Conservation (phyloP, 805 yeast genomes). For the Wickerhamomyces bovis region DNA sequence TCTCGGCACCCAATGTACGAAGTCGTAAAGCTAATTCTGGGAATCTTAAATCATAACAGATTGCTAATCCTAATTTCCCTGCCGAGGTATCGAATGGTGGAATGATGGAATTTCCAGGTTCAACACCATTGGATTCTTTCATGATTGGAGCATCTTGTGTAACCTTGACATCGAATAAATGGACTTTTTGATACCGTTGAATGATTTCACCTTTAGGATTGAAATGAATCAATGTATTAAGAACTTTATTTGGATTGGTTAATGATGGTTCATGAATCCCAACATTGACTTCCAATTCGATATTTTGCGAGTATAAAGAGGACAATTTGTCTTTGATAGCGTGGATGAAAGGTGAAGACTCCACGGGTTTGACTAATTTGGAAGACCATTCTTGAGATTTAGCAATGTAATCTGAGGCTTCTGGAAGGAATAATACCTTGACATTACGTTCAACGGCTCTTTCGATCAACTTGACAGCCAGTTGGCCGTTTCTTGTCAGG, state of each 20-base stretch:
- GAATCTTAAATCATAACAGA: constrained; percentile 84
- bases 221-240: constrained; percentile 72
- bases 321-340: constrained; percentile 40
- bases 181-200: constrained; percentile 77
- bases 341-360: constrained; percentile 36
- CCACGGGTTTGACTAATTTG: constrained; percentile 44
- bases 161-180: constrained; percentile 83
- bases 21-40: constrained; percentile 71
- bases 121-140: constrained; percentile 71
- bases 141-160: constrained; percentile 64
- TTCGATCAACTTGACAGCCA: constrained; percentile 54
- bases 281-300: constrained; percentile 57
- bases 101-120: constrained; percentile 58
- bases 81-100: constrained; percentile 53
- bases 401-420: constrained; percentile 87
- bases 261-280: constrained; percentile 83
- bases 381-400: constrained; percentile 45
- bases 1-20: constrained; percentile 64
- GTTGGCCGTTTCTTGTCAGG: constrained; percentile 49
- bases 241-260: constrained; percentile 38
- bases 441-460: constrained; percentile 59
- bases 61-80: constrained; percentile 64
- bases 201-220: constrained; percentile 55
- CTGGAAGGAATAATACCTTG: constrained; percentile 77
- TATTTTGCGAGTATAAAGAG: constrained; percentile 23